Percentiles rank a stretch among this genome's conserved stretches.
phyloP scores from a whole-genome alignment of 2,329 filamentous ascomycete genomes.

The Coniochaeta prunicola region DNA sequence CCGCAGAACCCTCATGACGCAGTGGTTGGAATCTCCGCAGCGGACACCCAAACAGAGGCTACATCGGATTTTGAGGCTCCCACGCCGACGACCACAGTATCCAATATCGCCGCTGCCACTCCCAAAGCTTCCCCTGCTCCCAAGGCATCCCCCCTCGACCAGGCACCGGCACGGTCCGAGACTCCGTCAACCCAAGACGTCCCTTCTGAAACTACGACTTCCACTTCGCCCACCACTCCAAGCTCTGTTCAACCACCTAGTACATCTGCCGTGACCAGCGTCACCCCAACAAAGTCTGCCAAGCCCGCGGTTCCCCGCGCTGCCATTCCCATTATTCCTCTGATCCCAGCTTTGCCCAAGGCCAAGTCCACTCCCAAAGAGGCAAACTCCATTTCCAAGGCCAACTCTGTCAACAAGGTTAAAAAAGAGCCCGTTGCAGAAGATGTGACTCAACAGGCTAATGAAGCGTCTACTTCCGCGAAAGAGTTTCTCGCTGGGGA shows the following conservation, averaged over 20 bases:
- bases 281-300: conserved; percentile 18
- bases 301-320: conserved; percentile 24
- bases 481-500: conserved; percentile 5
- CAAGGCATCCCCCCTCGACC: conserved; percentile 6
- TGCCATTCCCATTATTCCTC: conserved; percentile 33
- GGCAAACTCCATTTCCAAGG: conserved; percentile 12
- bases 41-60: conserved; percentile 16
- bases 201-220: conserved; percentile 22
- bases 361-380: conserved; percentile 19
- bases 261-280: conserved; percentile 11
- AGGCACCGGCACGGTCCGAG: conserved; percentile 16
- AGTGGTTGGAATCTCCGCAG: background rate
- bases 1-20: conserved; percentile 16
- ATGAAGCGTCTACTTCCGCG: conserved; percentile 6
- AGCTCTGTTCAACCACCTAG: conserved; percentile 20
- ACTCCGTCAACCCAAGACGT: conserved; percentile 22
- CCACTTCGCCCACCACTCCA: conserved; percentile 28
- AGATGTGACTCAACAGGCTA: conserved; percentile 11
- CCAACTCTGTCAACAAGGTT: conserved; percentile 6
- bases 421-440: conserved; percentile 6
- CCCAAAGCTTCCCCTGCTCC: conserved; percentile 9
- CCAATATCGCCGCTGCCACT: conserved; percentile 10
- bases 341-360: conserved; percentile 41
- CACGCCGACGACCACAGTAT: conserved; percentile 8
- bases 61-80: conserved; percentile 15